Conservation (phyloP, 75 land plant species). For the Cunninghamia lanceolata region DNA sequence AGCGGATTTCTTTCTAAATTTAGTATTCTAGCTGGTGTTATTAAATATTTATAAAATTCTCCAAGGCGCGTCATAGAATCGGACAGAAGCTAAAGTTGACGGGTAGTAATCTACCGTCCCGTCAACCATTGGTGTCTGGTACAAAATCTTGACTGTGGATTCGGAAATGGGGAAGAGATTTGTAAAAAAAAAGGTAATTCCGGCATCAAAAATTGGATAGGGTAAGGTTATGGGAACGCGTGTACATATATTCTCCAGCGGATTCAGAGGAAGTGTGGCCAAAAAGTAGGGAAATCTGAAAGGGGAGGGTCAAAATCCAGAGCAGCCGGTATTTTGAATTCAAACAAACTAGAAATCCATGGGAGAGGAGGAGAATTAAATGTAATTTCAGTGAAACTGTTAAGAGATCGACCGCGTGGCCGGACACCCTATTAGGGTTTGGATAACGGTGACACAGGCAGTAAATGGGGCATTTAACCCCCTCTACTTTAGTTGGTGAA, state of each 20-base stretch:
- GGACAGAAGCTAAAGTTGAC: too few relatives aligned
- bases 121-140: too few relatives aligned
- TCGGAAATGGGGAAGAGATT: too few relatives aligned
- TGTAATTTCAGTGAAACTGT: neutral
- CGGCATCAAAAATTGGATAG: neutral
- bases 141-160: too few relatives aligned
- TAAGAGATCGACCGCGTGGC: neutral
- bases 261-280: neutral
- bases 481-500: neutral
- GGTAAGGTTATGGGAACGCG: neutral
- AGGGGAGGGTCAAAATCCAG: neutral
- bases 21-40: too few relatives aligned
- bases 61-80: too few relatives aligned
- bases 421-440: neutral
- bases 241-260: neutral
- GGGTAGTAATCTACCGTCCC: too few relatives aligned
- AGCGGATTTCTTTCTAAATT: too few relatives aligned
- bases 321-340: neutral
- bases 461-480: neutral
- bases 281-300: neutral
- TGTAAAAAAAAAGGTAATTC: too few relatives aligned
- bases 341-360: neutral
- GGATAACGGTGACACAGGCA: neutral
- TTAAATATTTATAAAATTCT: too few relatives aligned
- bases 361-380: too few relatives aligned